Evolutionary conservation across 148 eudicot species (phyloP), one percentile per base, ranked within the genome.

Genomic region (Amaranthus hypochondriacus): DNA sequence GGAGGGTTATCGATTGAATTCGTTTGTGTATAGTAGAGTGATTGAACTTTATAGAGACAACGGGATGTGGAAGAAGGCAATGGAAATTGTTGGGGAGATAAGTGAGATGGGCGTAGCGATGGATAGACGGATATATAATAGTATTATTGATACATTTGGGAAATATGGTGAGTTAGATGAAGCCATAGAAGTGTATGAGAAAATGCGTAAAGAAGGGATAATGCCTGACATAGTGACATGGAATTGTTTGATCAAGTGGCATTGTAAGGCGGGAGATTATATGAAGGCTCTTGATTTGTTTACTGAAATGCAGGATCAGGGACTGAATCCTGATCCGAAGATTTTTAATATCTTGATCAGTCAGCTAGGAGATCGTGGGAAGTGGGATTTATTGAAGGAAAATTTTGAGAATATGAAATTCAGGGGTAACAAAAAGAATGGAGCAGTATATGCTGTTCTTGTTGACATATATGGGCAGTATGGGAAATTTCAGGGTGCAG

Each of bases 31-130:
- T 57, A 87, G 96, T 73, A 85, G 85, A 75, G 80, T 92, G 53
- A 93, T 93, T 80, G 88, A 79, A 60, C 84, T 93, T 70, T 93
- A 93, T 59, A 84, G 98, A 70, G 98, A 93, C 66, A 81, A 90
- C 62, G 96, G 96, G 60, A 93, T 93, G 98, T 93, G 98, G 96
- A 93, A 85, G 81, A 93, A 93, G 80, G 96, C 92, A 15, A 86
- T 85, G 80, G 87, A 75, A 49, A 83, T 88, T 72, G 75, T 90
- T 39, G 84, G 79, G 46, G 93, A 93, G 86, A 83, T 90, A 54
- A 76, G 75, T 67, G 87, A 88, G 21, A 75, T 56, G 71, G 96
- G 96, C 59, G 75, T 90, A 43, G 68, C 81, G 2, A 42, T 87
- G 5, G 98, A 90, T 83, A 85, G 68, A 82, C 81, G 80, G 75